phyloP scores from a whole-genome alignment of 2,329 filamentous ascomycete species.

The Phialophora expanda region DNA sequence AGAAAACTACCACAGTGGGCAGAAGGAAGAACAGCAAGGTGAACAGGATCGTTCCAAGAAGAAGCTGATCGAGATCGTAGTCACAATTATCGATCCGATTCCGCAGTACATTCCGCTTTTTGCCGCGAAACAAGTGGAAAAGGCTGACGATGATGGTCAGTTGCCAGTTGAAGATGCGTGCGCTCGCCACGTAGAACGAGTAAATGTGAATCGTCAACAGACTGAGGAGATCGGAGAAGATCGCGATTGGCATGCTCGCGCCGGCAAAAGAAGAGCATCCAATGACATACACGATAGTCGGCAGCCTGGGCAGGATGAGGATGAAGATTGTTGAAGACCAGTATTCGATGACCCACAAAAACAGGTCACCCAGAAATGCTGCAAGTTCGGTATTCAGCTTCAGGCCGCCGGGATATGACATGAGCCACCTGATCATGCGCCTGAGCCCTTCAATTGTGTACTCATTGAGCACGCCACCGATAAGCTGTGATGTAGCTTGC shows the following conservation, averaged over 20 bases:
- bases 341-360: slow-evolving; percentile 98
- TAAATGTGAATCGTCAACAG: slow-evolving; percentile 94
- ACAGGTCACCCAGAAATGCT: slow-evolving; percentile 90
- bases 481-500: slow-evolving; percentile 77
- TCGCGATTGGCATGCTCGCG: slow-evolving; percentile 93
- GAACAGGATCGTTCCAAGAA: slow-evolving; percentile 95
- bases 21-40: slow-evolving; percentile 93
- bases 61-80: slow-evolving; percentile 94
- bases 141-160: slow-evolving; percentile 93
- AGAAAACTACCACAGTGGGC: slow-evolving; percentile 94
- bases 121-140: slow-evolving; percentile 98
- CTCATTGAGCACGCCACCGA: slow-evolving; percentile 73
- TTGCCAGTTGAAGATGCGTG: slow-evolving; percentile 98
- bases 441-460: slow-evolving; percentile 91
- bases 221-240: slow-evolving; percentile 92
- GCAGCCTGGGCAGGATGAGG: slow-evolving; percentile 80
- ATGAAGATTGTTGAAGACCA: slow-evolving; percentile 70
- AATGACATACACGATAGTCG: slow-evolving; percentile 86
- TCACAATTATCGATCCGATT: slow-evolving; percentile 99
- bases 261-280: slow-evolving; percentile 94
- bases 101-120: slow-evolving; percentile 94
- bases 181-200: slow-evolving; percentile 95
- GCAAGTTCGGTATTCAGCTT: slow-evolving; percentile 95
- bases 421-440: slow-evolving; percentile 90
- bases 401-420: slow-evolving; percentile 91